Evolutionary conservation across 768 basidiomycete species (phyloP), one percentile per base, ranked within the genome.

Genomic region (Boletus edulis): DNA sequence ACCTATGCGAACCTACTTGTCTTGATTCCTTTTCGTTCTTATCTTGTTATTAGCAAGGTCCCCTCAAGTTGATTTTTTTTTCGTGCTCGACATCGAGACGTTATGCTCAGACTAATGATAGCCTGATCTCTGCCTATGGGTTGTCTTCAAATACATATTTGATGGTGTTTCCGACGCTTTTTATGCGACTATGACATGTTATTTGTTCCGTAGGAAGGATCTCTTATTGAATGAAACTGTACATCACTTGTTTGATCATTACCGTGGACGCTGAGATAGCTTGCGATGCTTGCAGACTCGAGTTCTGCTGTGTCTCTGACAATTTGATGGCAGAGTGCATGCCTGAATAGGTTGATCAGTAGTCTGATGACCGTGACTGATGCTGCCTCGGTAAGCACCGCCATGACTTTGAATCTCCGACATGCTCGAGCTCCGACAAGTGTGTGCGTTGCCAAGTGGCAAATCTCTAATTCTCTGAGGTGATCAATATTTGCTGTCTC

Each of bases 1-100:
- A 60, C 57, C 57, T 51, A 66, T 66, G 65, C 63, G 55, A 65
- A 55, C 53, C 37, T 51, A 35, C 32, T n/a, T 20, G 44, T 53
- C 49, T 49, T 41, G 32, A 37, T 38, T 20, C 13, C 40, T 15
- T 35, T 41, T 55, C 34, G 32, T 53, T 42, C 29, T 47, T 47
- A 32, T 55, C 45, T 50, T 49, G 51, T 37, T 31, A 44, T 56
- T 42, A 15, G 24, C 35, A 29, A 3, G 12, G 20, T 32, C 32
- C 18, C 27, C 34, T 32, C 40, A 22, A 35, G 18, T 41, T 55
- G 50, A 4, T 35, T 40, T 31, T n/a, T 37, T 46, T 35, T 29
- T 31, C 37, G 27, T 48, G 46, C 61, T 52, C 48, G 44, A 41
- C 32, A 44, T 50, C 31, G 58, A 63, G 54, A 45, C 43, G 37